A percentile compares a stretch with the other conserved stretches of the same genome.
These are phyloP conservation scores for Alternaria postmessia DNA, from an alignment of 2,329 filamentous ascomycete species.

Conservation along the genomic window DNA sequence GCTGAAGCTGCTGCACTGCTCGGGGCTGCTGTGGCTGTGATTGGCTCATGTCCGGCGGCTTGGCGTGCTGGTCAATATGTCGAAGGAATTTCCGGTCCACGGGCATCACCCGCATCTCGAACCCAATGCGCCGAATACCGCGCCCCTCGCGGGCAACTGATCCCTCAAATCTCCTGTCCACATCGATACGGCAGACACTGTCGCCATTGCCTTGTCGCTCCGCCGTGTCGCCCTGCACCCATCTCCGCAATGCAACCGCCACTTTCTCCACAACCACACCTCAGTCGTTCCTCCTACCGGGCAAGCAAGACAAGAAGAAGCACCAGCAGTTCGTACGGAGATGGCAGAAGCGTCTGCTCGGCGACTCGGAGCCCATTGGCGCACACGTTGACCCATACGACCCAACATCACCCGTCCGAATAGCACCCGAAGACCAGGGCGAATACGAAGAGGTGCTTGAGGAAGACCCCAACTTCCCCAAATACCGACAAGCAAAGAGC, in stretches of 20 bases:
- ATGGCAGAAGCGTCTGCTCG: conserved; percentile 49
- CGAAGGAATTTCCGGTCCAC: conserved; percentile 20
- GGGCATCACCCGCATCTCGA: conserved; percentile 32
- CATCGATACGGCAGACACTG: conserved; percentile 23
- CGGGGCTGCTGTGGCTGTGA: conserved; percentile 28
- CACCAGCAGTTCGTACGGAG: conserved; percentile 45
- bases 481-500: conserved; percentile 21
- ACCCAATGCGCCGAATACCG: conserved; percentile 50
- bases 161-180: conserved; percentile 24
- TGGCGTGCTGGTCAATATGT: conserved; percentile 14
- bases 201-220: conserved; percentile 25
- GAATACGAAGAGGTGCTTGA: conserved; percentile 46
- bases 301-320: conserved; percentile 48
- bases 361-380: conserved; percentile 48
- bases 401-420: conserved; percentile 46
- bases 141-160: conserved; percentile 47
- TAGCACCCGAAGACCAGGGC: conserved; percentile 47
- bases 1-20: conserved; percentile 1
- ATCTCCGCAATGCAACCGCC: conserved; percentile 25
- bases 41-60: conserved; percentile 32
- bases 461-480: conserved; percentile 16
- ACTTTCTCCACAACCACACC: conserved; percentile 44
- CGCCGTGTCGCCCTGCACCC: conserved; percentile 19
- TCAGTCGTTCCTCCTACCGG: conserved; percentile 33
- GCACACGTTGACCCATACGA: conserved; percentile 51